Evolutionary conservation across 2,329 filamentous ascomycete genomes (phyloP), one percentile per base, ranked within the genome.

Genomic region (Calonectria crousiana): DNA sequence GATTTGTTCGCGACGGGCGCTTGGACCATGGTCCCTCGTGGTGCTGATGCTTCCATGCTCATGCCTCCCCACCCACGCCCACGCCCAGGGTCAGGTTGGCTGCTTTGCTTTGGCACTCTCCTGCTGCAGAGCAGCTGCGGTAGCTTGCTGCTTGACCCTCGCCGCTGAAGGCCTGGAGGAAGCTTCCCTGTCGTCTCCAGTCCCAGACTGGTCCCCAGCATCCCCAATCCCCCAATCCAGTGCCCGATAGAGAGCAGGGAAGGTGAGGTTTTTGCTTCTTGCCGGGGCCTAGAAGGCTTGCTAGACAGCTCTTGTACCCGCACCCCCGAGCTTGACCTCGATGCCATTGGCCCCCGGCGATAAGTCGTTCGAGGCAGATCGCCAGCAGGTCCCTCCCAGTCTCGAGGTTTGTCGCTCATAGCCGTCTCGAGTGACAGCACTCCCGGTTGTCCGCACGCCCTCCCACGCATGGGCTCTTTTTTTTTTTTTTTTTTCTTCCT

Each of bases 361-460:
- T 75, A 76, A 78, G 78, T 81, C 79, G 74, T 81, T 81, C 78
- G 77, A 81, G 77, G 79, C 74, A 80, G 78, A 80, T 79, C 78
- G 73, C 75, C 51, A 72, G 67, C 64, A 76, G 75, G 75, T 76
- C 77, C 78, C 78, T 77, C 41, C 47, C 47, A 47, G 41, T 49
- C 38, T 72, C 34, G 34, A 65, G 51, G 68, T 79, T 76, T 72
- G 68, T 76, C 64, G 70, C 69, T 38, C 69, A 49, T 44, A 56
- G 56, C 47, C 38, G 67, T 58, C 51, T 67, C 32, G 52, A 72
- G 62, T 52, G 64, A 67, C 53, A 68, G 41, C 74, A 73, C 74
- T 79, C 76, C 74, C 75, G 75, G 76, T 60, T 75, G 71, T 76
- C 69, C 62, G 77, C 78, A 80, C 78, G 78, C 78, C 78, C 78